Evolutionary conservation across 305 asterid species (phyloP), one percentile per base, ranked within the genome.

Genomic region (Fraxinus paxiana): DNA sequence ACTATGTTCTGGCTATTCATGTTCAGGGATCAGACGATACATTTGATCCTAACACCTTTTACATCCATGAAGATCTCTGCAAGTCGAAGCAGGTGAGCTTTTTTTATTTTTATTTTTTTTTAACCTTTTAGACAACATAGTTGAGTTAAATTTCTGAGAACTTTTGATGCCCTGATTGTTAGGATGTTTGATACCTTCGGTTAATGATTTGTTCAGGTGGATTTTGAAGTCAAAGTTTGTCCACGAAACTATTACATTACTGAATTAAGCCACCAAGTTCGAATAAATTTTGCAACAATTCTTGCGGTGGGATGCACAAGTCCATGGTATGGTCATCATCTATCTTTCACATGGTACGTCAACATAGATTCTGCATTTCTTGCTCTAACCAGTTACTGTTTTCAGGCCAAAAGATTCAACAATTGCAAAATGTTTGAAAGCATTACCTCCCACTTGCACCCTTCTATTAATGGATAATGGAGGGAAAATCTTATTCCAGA

Each of bases 61-160:
- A 91, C 85, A 88, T 90, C 4, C 94, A 91, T 51, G 98, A 93
- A 87, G 98, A 93, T 88, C 80, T 93, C 70, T 92, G 98, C 82
- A 92, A 91, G 87, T 86, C 91, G 77, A 93, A 93, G 86, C 90
- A 92, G 93, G 98, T 93, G 61, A 17, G 74, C 59, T 0, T 34
- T 35, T 35, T 35, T 34, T 30, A 0, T 26, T 4, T 80, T 26
- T 26, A 26, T 30, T 30, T 30, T 2, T 26, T 13, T 61, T 8
- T 26, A 4, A 48, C 70, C 67, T 17, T 34, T 6, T 12, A 31
- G 34, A 65, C 2, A 28, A 65, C 9, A 24, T 65, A 65, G 18
- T 12, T 65, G 69, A 59, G 69, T 20, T 17, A 48, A 48, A 48
- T 48, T 48, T 48, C 59, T 4, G 59, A 48, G 20, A 48, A 48